Evolutionary conservation across 2,329 filamentous ascomycete species (phyloP).

Genomic region (Talaromyces funiculosus): DNA sequence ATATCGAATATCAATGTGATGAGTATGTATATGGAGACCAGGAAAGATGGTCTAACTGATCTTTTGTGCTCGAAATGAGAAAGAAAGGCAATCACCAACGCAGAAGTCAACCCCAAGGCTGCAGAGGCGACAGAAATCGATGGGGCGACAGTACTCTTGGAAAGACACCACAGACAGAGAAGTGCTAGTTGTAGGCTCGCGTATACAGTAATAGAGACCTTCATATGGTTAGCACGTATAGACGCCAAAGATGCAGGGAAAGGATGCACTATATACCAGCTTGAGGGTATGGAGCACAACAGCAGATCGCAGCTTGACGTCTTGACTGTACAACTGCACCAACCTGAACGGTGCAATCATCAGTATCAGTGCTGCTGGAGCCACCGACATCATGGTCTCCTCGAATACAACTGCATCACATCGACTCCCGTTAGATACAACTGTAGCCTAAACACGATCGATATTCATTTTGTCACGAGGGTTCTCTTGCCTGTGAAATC

Average conservation of each 20-base stretch:
- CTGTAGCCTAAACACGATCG: neutral
- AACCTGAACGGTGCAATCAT: constrained; percentile 1
- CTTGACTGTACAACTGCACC: neutral
- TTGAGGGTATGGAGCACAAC: neutral
- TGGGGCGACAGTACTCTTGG: neutral
- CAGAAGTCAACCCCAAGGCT: neutral
- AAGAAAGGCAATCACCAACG: neutral
- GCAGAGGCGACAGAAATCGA: neutral
- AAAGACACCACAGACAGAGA: neutral
- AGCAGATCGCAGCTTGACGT: constrained; percentile 1
- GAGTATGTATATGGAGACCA: constrained; percentile 39
- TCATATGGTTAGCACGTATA: neutral
- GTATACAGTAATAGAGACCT: neutral
- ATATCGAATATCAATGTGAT: constrained; percentile 39
- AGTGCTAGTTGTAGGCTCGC: neutral
- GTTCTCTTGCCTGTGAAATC: constrained; percentile 2
- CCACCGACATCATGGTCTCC: constrained; percentile 6
- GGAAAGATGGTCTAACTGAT: constrained; percentile 32
- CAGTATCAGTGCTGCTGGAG: neutral
- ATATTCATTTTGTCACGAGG: neutral
- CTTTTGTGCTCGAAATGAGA: constrained; percentile 22
- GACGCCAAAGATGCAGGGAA: neutral
- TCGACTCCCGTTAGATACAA: neutral
- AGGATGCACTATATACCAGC: neutral
- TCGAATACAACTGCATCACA: constrained; percentile 1